phyloP scores from a whole-genome alignment of 495 filamentous ascomycete genomes.

The Aspergillus asperescens region DNA sequence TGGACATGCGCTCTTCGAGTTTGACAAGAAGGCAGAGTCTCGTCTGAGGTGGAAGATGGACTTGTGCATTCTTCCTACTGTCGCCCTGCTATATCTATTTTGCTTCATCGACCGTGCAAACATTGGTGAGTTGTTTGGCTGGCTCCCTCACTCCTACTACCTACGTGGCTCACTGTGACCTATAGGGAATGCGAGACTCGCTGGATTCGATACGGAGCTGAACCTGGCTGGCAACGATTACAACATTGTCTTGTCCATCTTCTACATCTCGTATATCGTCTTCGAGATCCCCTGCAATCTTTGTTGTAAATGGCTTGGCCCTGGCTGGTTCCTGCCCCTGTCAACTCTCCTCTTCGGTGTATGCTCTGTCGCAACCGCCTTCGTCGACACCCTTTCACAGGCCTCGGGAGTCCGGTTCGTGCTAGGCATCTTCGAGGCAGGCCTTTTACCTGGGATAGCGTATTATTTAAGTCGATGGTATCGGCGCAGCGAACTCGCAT shows the following conservation, averaged over 20 bases:
- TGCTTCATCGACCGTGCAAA: constrained; percentile 58
- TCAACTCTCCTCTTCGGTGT: constrained; percentile 47
- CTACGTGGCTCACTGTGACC: not conserved
- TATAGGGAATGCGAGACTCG: constrained; percentile 33
- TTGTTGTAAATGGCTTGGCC: constrained; percentile 46
- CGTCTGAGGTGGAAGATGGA: constrained; percentile 46
- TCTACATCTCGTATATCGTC: constrained; percentile 64
- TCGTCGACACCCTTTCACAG: constrained; percentile 38
- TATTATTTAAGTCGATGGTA: constrained; percentile 73
- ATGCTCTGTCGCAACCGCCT: constrained; percentile 43
- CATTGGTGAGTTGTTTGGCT: constrained; percentile 50
- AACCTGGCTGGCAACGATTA: constrained; percentile 54
- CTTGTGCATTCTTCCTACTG: constrained; percentile 42
- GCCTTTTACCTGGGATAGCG: constrained; percentile 66
- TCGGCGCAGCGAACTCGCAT: constrained; percentile 58
- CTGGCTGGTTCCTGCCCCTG: constrained; percentile 47
- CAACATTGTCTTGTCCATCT: constrained; percentile 61
- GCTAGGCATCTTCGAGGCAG: constrained; percentile 63
- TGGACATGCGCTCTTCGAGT: constrained; percentile 50
- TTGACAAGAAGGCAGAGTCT: constrained; percentile 56
- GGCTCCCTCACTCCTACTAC: not conserved
- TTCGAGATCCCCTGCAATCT: constrained; percentile 78
- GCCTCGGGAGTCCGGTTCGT: constrained; percentile 46
- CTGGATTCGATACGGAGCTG: constrained; percentile 43
- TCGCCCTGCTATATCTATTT: constrained; percentile 46